These are phyloP conservation scores for Pyrus pyrifolia DNA, from an alignment of 306 rosid species.

Conservation along the genomic window DNA sequence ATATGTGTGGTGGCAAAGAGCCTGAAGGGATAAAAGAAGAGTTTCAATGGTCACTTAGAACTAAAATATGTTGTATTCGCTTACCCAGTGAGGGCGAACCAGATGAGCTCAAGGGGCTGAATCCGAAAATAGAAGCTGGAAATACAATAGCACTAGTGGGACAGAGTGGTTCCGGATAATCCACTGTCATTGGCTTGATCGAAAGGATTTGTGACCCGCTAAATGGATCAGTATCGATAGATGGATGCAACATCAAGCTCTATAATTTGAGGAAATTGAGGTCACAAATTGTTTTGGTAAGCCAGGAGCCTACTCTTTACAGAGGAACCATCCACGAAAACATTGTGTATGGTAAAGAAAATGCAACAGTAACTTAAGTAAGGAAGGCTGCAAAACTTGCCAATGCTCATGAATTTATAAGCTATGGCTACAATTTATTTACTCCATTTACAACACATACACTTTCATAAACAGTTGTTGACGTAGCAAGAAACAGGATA, in stretches of 20 bases:
- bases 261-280: constrained; percentile 51
- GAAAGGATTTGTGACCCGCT: constrained; percentile 75
- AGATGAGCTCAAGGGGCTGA: constrained; percentile 54
- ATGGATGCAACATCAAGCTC: constrained; percentile 43
- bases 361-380: constrained; percentile 51
- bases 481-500: too few relatives aligned
- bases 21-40: constrained; percentile 21
- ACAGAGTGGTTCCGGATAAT: constrained; percentile 80
- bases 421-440: constrained; percentile 20
- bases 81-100: constrained; percentile 62
- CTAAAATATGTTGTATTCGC: constrained; percentile 50
- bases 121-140: constrained; percentile 57
- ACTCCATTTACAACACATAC: too few relatives aligned
- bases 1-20: constrained; percentile 47
- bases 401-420: constrained; percentile 75
- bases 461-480: too few relatives aligned
- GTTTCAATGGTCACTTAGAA: constrained; percentile 43
- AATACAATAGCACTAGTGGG: constrained; percentile 68
- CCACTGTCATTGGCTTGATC: constrained; percentile 67
- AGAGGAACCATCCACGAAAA: constrained; percentile 70
- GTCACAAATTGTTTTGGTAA: constrained; percentile 65
- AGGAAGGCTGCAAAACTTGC: constrained; percentile 58
- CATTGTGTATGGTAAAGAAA: constrained; percentile 49
- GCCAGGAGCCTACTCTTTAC: constrained; percentile 72
- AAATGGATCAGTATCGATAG: constrained; percentile 49